Conservation (phyloP, 805 yeast genomes). For the Zygosaccharomyces bisporus region DNA sequence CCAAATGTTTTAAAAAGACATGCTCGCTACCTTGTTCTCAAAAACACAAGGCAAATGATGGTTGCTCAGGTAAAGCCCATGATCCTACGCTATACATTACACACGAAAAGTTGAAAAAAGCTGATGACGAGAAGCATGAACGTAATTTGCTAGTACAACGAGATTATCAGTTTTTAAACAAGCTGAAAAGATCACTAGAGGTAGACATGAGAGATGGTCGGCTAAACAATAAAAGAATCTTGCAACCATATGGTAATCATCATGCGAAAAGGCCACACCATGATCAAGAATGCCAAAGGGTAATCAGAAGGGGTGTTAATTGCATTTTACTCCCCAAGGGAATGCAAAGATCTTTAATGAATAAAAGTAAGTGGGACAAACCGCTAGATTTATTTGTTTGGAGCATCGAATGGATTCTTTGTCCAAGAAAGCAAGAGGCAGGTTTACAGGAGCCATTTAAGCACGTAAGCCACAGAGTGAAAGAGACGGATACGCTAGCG, state of each 20-base stretch:
- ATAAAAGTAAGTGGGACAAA: constrained; percentile 70
- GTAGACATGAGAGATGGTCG: constrained; percentile 52
- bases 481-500: constrained; percentile 32
- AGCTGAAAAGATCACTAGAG: constrained; percentile 55
- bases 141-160: constrained; percentile 53
- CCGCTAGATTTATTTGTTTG: constrained; percentile 59
- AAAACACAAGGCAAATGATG: constrained; percentile 56
- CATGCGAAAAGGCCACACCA: constrained; percentile 11
- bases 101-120: constrained; percentile 41
- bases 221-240: constrained; percentile 44
- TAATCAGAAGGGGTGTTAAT: constrained; percentile 60
- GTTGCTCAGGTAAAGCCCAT: constrained; percentile 59
- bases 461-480: constrained; percentile 39
- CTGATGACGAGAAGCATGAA: constrained; percentile 39
- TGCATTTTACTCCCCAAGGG: constrained; percentile 64
- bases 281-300: constrained; percentile 20
- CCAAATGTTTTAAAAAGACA: constrained; percentile 63
- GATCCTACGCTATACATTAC: constrained; percentile 59
- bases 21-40: constrained; percentile 72
- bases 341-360: constrained; percentile 61
- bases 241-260: constrained; percentile 26
- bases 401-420: constrained; percentile 72
- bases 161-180: constrained; percentile 73
- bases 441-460: constrained; percentile 27
- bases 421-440: constrained; percentile 23